Evolutionary conservation across 2,329 filamentous ascomycete genomes (phyloP), one percentile per base, ranked within the genome.

Genomic region (Aspergillus hortae): DNA sequence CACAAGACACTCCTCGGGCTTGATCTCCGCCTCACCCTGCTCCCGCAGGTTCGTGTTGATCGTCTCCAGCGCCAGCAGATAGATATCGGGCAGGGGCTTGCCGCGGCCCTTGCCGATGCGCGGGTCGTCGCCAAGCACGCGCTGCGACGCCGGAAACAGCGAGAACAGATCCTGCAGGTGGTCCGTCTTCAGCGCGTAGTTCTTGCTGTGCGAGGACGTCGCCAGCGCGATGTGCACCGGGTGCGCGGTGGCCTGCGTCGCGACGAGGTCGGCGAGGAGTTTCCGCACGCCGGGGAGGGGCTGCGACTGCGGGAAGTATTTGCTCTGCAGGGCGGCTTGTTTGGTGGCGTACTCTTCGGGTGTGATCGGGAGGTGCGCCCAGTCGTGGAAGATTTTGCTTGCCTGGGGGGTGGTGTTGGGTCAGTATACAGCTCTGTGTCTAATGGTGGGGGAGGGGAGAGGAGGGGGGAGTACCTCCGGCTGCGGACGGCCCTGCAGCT

Each of bases 31-130:
- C 58, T 80, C 75, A 47, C 87, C 85, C 36, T 64, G 60, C 0
- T 77, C 56, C 10, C 74, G 75, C 6, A 95, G 77, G 14, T 84
- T 83, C 41, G 83, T 82, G 72, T 99, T 99, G 68, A 99, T 87
- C 3, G 86, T 89, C 71, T 88, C 79, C 50, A 99, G 77, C 0
- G 94, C 92, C 1, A 97, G 78, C 7, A 95, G 75, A 72, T 95
- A 97, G 61, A 99, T 99, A 72, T 99, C 92, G 0, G 92, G 94
- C 30, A 92, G 81, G 0, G 94, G 94, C 74, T 99, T 99, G 11
- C 94, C 94, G n/a, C 90, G 78, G 0, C 92, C 92, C 3, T 80
- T 72, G 0, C 81, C 76, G 60, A 99, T 89, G 46, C 94, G 81
- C 6, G 77, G 67, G 68, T 99, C 92, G 66, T 99, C 94, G 10